Base-by-base conservation (phyloP, 805 yeast species). In the Tetrapisispora pingtungensis region DNA sequence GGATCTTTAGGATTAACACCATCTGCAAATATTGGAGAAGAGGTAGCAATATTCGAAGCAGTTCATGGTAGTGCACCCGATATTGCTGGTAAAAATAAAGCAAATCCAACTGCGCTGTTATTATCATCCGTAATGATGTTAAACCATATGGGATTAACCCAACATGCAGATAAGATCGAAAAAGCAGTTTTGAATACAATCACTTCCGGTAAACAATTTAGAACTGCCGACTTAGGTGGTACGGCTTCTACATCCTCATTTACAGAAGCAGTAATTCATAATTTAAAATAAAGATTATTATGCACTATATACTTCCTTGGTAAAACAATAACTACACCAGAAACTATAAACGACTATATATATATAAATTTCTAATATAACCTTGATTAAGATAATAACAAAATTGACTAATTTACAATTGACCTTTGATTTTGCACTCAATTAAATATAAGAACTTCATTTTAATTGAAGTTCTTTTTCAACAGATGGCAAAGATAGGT, bases 41-140 rank as follows among this genome's bases (percentile, higher is more conserved):
- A 84, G 67, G 95, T 90, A 51, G 86, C 97, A 46, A 90, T 93
- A 66, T 93, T 93, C 68, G 98, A 93, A 78, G 98, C 98, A 53
- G 98, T 93, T 63, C 98, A 93, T 70, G 98, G 98, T 68, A 89
- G 97, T 47, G 98, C 98, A 51, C 98, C 98, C 57, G 98, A 93
- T 69, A 93, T 93, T 63, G 97, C 97, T 50, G 98, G 98, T 64
- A 87, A 93, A 77, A 94, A 95, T 66, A 79, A 86, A 67, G 98
- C 98, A 53, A 93, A 93, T 80, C 98, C 98, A 72, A 93, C 98
- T 49, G 98, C 98, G 45, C 72, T 93, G 65, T 75, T 93, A 67
- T 77, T 93, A 65, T 87, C 96, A 41, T 90, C 97, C 38, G 87
- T 89, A 64, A 93, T 93, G 97, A 90, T 93, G 97, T 81, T 93